Evolutionary conservation across 1,284 basidiomycete genomes (phyloP).

Genomic region (Porogramme epimiltina): DNA sequence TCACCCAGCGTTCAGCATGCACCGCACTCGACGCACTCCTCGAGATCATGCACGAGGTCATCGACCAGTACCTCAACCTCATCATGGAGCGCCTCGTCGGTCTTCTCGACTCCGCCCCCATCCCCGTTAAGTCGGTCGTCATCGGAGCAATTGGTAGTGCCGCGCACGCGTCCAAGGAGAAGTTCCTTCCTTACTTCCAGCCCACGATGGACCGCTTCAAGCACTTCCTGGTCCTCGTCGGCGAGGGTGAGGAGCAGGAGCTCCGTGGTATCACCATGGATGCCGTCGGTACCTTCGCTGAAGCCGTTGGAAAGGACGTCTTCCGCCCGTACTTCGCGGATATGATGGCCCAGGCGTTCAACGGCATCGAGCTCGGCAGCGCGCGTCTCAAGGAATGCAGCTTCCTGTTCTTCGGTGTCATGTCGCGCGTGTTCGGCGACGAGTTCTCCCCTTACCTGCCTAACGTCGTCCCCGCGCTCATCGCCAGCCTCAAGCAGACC

Average conservation of each 20-base stretch:
- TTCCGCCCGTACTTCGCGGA: constrained; percentile 97
- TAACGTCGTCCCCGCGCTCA: constrained; percentile 84
- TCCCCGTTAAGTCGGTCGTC: constrained; percentile 92
- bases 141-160: constrained; percentile 98
- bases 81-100: constrained; percentile 96
- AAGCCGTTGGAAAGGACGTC: constrained; percentile 92
- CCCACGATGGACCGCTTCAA: constrained; percentile 90
- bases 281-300: constrained; percentile 96
- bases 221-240: constrained; percentile 82
- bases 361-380: constrained; percentile 86
- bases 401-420: constrained; percentile 98
- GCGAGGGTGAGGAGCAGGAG: constrained; percentile 89
- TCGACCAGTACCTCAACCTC: constrained; percentile 88
- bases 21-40: constrained; percentile 96
- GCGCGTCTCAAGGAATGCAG: constrained; percentile 93
- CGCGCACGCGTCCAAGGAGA: constrained; percentile 94
- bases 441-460: constrained; percentile 92
- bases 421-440: constrained; percentile 94
- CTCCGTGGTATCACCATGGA: constrained; percentile 98
- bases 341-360: constrained; percentile 95
- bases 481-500: constrained; percentile 85
- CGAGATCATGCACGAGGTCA: constrained; percentile 91
- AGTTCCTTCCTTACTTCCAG: constrained; percentile 95
- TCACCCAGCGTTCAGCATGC: constrained; percentile 91
- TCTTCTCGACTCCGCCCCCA: constrained; percentile 86